Base-by-base conservation (phyloP, 208 protist genomes). In the Acanthamoeba healyi region DNA sequence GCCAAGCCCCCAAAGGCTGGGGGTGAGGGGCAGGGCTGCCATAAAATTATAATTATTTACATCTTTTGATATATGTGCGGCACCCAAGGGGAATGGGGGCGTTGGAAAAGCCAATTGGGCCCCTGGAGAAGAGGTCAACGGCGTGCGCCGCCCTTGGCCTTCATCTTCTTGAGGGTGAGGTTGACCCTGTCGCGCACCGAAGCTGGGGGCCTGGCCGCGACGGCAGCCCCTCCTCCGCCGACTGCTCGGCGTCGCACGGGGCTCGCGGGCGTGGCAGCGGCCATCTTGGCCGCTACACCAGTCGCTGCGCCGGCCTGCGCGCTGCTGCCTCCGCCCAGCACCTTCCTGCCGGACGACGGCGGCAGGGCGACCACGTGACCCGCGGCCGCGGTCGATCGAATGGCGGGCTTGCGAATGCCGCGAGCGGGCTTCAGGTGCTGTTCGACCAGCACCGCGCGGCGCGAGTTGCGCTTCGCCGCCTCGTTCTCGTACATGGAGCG, bases 131-230 rank as follows among this genome's bases (percentile, higher is more conserved):
- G 14, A 34, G 15, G 19, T 79, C 19, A 79, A 29, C 38, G 67
- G 36, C 67, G 67, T 0, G 34, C 38, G 17, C 67, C 67, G 58
- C 58, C n/a, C 38, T 79, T 79, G 67, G 67, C 67, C 36, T 79
- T 79, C 38, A 79, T 36, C 36, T 44, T 36, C 36, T 36, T 79
- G 29, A 79, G 67, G 67, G 67, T 46, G 36, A 79, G 29, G 67
- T 79, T 79, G 67, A 79, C 67, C 67, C 67, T 79, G 67, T 79
- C 67, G 67, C 67, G 67, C 38, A 79, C 67, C 67, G 36, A 36
- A 22, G 67, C 22, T 7, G 17, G 12, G 0, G 67, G 34, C 26
- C 12, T 44, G 36, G 67, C 15, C 0, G 67, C 10, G 6, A 24
- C 58, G 9, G 26, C n/a, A 26, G 58, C 58, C 14, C 58, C 26